Evolutionary conservation across 345 rosid species (phyloP).

Genomic region (Anastatica hierochuntica): DNA sequence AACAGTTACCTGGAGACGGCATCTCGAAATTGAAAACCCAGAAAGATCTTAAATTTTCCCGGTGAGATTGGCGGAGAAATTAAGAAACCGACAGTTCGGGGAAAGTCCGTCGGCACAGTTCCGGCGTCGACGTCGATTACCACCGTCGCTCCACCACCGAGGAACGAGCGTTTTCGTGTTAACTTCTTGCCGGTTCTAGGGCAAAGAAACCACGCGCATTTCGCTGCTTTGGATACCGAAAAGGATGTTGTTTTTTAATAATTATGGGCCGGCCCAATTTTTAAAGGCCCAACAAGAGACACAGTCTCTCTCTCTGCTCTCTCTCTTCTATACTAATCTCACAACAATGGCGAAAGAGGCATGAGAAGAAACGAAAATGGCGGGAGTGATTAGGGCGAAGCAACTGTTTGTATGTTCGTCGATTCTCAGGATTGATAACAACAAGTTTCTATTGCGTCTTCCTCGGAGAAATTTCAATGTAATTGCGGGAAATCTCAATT

Average conservation of each 20-base stretch:
- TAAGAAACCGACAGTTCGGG: not conserved
- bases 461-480: constrained; percentile 20
- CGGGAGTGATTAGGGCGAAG: constrained; percentile 23
- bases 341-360: constrained; percentile 12
- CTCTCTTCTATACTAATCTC: not conserved
- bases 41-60: not conserved
- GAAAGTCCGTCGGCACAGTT: not conserved
- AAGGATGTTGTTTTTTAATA: constrained; percentile 18
- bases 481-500: constrained; percentile 14
- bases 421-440: not conserved
- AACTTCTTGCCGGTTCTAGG: constrained; percentile 39
- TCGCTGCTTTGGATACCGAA: constrained; percentile 23
- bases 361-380: constrained; percentile 24
- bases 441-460: not conserved
- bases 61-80: not conserved
- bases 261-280: constrained; percentile 5
- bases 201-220: constrained; percentile 36
- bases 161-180: constrained; percentile 25
- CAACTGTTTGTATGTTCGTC: constrained; percentile 19
- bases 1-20: constrained; percentile 26
- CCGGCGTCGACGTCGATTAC: constrained; percentile 24
- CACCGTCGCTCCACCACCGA: constrained; percentile 25
- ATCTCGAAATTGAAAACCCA: not conserved
- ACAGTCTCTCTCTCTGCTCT: not conserved
- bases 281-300: not conserved